Percentiles rank a stretch among this genome's conserved stretches.
Conservation (phyloP, 2,329 filamentous ascomycete species). For the Colletotrichum scovillei region DNA sequence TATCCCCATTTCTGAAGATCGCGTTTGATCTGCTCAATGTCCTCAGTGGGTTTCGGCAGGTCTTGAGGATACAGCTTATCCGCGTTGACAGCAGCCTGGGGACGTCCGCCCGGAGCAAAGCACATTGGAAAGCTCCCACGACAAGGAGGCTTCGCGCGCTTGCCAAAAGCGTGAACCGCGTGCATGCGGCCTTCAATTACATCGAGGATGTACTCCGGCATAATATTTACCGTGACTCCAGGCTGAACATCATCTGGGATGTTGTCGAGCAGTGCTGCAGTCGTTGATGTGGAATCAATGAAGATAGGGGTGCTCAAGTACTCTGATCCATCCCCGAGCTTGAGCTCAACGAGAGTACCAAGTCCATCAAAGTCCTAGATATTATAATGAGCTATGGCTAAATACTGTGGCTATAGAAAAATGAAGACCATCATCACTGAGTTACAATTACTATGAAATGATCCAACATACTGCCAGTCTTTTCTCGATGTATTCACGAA, state of each 20-base stretch:
- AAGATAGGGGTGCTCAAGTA: neutral
- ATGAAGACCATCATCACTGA: neutral
- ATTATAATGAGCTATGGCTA: neutral
- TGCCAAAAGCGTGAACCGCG: neutral
- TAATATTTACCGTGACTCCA: neutral
- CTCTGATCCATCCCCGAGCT: neutral
- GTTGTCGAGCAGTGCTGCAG: neutral
- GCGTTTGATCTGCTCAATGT: constrained; percentile 5
- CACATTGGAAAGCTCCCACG: constrained; percentile 5
- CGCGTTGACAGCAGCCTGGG: neutral
- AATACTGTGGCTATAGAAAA: neutral
- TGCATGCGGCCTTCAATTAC: constrained; percentile 20
- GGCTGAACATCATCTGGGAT: neutral
- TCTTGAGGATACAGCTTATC: neutral
- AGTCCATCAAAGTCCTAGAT: constrained; percentile 15
- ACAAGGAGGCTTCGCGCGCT: constrained; percentile 2
- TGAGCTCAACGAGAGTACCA: constrained; percentile 6
- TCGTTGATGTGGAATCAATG: constrained; percentile 1
- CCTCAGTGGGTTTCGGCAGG: neutral
- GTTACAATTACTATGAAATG: neutral
- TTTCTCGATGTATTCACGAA: neutral
- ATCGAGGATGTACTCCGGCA: constrained; percentile 11
- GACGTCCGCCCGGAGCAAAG: neutral
- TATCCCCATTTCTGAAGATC: constrained; percentile 21
- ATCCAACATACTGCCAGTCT: neutral